phyloP scores from a whole-genome alignment of 108 stramenopile species.

The Cyclotella atomus region DNA sequence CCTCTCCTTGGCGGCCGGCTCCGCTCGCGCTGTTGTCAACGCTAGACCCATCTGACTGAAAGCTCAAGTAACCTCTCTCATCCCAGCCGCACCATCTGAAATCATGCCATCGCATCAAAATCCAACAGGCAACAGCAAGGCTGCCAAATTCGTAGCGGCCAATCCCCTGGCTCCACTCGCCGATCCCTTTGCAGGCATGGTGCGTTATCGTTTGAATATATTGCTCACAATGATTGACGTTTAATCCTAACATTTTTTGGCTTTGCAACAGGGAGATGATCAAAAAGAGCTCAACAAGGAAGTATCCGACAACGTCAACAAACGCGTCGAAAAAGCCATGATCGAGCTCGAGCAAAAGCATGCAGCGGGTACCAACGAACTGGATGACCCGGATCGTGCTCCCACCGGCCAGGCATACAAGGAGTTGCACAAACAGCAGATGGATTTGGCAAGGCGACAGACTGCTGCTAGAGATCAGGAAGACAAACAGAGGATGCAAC shows the following conservation, averaged over 20 bases:
- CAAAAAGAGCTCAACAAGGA: slow-evolving; percentile 64
- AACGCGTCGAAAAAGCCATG: slow-evolving; percentile 67
- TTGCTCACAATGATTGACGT: neutral
- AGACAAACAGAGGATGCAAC: slow-evolving; percentile 23
- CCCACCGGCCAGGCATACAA: slow-evolving; percentile 62
- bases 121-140: slow-evolving; percentile 67
- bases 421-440: slow-evolving; percentile 46
- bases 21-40: too few species aligned
- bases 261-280: slow-evolving; percentile 46
- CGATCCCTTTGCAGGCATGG: slow-evolving; percentile 65
- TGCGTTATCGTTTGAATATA: slow-evolving; percentile 14
- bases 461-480: slow-evolving; percentile 15
- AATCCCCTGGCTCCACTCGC: slow-evolving; percentile 83
- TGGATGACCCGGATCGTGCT: slow-evolving; percentile 66
- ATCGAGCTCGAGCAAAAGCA: slow-evolving; percentile 64
- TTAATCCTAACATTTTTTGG: neutral
- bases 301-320: slow-evolving; percentile 69
- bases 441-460: slow-evolving; percentile 21
- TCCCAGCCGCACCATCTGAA: too few species aligned
- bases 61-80: too few species aligned
- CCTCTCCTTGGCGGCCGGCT: too few species aligned
- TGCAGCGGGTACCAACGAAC: slow-evolving; percentile 47
- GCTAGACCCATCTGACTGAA: too few species aligned
- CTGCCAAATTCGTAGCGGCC: slow-evolving; percentile 80
- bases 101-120: slow-evolving; percentile 61